Conservation (phyloP, 768 basidiomycete genomes). For the Agaricus sinodeliciosus region DNA sequence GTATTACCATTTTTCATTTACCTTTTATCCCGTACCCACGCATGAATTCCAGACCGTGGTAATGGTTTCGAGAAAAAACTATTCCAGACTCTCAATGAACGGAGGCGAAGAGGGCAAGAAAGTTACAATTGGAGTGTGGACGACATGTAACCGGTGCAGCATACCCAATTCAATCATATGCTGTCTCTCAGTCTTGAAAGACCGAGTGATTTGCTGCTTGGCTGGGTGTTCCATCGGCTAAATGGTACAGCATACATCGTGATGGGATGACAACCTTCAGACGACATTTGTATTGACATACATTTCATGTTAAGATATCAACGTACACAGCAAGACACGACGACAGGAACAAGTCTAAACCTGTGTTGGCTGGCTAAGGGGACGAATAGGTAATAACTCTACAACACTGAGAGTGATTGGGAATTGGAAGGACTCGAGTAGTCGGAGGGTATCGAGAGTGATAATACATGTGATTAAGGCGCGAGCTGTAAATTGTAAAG, state of each 20-base stretch:
- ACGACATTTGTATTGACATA: not conserved
- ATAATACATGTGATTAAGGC: constrained; percentile 3
- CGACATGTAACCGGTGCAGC: constrained; percentile 62
- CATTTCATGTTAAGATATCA: not conserved
- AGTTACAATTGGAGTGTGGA: constrained; percentile 86
- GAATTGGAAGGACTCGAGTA: not conserved
- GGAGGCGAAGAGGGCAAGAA: constrained; percentile 61
- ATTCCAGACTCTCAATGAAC: constrained; percentile 79
- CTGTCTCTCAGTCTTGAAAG: not conserved
- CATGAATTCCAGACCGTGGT: constrained; percentile 56
- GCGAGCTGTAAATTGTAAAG: not conserved
- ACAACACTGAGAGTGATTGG: not conserved
- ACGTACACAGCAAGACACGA: no score
- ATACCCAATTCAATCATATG: not conserved
- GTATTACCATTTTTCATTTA: constrained; percentile 17
- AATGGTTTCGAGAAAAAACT: constrained; percentile 93
- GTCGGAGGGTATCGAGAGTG: no score
- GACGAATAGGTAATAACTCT: not conserved
- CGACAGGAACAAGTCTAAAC: no score
- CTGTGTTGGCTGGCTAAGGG: no score
- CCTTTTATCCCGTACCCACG: not conserved
- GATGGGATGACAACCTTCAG: not conserved
- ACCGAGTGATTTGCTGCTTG: no score
- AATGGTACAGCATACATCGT: not conserved
- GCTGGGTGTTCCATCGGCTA: no score